Evolutionary conservation across 495 filamentous ascomycete species (phyloP), one percentile per base, ranked within the genome.

Genomic region (Xylaria grammica): DNA sequence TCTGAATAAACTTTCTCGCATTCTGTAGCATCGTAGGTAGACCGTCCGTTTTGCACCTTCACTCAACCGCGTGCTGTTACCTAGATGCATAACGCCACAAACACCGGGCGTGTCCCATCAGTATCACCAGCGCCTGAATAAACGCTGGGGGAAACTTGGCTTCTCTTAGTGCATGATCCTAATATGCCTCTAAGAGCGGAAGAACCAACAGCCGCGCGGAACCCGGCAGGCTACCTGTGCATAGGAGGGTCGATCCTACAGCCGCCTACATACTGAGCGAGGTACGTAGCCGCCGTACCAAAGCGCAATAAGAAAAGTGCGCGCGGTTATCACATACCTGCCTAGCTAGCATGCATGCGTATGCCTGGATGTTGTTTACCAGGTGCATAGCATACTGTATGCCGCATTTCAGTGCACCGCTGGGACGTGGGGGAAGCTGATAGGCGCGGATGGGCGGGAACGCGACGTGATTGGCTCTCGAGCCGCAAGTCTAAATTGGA

Each of bases 191-290:
- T 36, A 30, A 19, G 19, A 42, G 15, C 38, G 54, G 54, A 45
- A 58, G 54, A 58, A 15, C 7, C 24, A 58, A 19, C 27, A 62
- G 59, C 59, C 59, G 59, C 59, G 59, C 59, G 59, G 59, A 62
- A 30, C 46, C 22, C 13, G 32, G 6, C 24, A 34, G 27, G 34
- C 56, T 17, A 17, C 11, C 30, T 9, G 30, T 50, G 45, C 46
- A 26, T 22, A 9, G 57, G 8, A 36, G 36, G n/a, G 44, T 15
- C 11, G 26, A 1, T 13, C 10, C 17, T 29, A 20, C 20, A 58
- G 10, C 38, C 27, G 24, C 24, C 20, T 42, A 17, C 13, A 42
- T 36, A 42, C 17, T 3, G 40, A 15, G 15, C 7, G 13, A 42
- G 20, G 8, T 2, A 40, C 4, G 11, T 58, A 44, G 40, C 15